Conservation (phyloP, 345 rosid genomes). For the Gossypium anomalum region DNA sequence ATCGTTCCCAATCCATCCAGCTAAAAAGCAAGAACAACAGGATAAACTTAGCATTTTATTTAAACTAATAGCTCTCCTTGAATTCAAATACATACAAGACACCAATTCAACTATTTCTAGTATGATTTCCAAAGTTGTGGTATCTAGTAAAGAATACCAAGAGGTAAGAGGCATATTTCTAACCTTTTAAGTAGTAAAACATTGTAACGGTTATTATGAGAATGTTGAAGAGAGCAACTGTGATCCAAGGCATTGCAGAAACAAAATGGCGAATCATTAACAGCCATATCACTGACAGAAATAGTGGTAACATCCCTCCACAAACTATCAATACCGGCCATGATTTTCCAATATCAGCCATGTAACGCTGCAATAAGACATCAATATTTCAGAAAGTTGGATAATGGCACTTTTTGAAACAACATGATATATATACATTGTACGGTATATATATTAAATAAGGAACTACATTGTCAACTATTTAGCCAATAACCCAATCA, state of each 20-base stretch:
- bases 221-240: constrained; percentile 74
- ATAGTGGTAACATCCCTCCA: constrained; percentile 85
- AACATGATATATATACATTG: background rate
- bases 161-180: constrained; percentile 7
- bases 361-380: constrained; percentile 63
- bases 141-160: background rate
- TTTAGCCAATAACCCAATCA: background rate
- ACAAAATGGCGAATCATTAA: constrained; percentile 91
- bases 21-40: constrained; percentile 31
- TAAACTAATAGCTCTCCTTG: background rate
- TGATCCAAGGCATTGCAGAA: constrained; percentile 97
- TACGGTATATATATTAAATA: background rate
- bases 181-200: constrained; percentile 86
- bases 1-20: constrained; percentile 96
- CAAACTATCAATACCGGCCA: constrained; percentile 95
- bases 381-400: background rate
- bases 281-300: constrained; percentile 89
- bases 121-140: background rate
- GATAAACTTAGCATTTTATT: constrained; percentile 15
- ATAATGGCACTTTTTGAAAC: background rate
- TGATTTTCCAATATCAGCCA: constrained; percentile 90
- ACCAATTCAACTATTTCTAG: background rate
- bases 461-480: background rate
- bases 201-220: constrained; percentile 80
- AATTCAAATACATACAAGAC: constrained; percentile 4